Percentiles rank a stretch among this genome's conserved stretches.
phyloP scores from a whole-genome alignment of 202 grass and related monocot genomes.

The Hordeum pubiflorum region DNA sequence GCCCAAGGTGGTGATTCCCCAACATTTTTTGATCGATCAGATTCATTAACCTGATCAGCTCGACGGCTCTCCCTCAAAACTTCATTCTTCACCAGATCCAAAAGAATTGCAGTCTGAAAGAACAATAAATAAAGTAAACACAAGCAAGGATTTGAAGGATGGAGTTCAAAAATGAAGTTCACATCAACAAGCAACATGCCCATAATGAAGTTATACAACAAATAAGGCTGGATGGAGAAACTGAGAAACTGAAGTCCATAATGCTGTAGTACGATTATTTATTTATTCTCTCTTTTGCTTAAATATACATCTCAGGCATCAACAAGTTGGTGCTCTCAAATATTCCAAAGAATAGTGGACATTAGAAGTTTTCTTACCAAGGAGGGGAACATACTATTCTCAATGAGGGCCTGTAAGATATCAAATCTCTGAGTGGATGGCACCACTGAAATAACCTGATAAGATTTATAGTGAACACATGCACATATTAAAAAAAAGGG shows the following conservation, averaged over 20 bases:
- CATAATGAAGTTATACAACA: background rate
- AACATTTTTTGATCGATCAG: slow-evolving; percentile 14
- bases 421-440: slow-evolving; percentile 69
- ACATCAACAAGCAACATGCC: background rate
- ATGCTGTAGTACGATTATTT: background rate
- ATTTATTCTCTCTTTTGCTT: background rate
- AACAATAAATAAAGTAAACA: background rate
- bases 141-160: slow-evolving; percentile 10
- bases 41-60: slow-evolving; percentile 20
- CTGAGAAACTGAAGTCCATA: background rate
- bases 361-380: slow-evolving; percentile 41
- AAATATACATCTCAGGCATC: background rate
- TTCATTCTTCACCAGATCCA: slow-evolving; percentile 68
- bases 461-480: slow-evolving; percentile 21
- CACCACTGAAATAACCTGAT: slow-evolving; percentile 68
- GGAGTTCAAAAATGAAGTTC: background rate
- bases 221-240: slow-evolving; percentile 4
- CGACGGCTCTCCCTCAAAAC: slow-evolving; percentile 37
- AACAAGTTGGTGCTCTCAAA: background rate
- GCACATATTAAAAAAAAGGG: slow-evolving; percentile 9
- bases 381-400: slow-evolving; percentile 55
- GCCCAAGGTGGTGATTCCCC: slow-evolving; percentile 29
- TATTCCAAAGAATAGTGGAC: slow-evolving; percentile 8
- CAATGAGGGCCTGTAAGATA: slow-evolving; percentile 66
- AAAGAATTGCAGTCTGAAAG: slow-evolving; percentile 71